Conservation (phyloP, 768 basidiomycete genomes). For the Pleurotus ostreatus region DNA sequence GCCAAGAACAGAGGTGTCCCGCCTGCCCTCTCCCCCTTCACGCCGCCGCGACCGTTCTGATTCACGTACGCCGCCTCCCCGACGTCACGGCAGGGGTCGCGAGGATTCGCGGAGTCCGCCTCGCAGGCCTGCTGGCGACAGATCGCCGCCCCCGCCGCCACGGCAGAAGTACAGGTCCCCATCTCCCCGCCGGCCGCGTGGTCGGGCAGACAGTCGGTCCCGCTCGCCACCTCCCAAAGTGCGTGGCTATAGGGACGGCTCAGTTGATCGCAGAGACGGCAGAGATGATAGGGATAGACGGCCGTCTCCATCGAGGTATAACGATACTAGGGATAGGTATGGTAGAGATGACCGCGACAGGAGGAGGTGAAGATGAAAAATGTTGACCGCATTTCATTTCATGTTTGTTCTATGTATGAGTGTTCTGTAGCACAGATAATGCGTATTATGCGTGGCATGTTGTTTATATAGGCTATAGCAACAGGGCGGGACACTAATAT, state of each 20-base stretch:
- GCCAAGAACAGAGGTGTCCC: slow-evolving; percentile 8
- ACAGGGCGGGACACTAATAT: too few relatives aligned
- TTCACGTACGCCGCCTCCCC: slow-evolving; percentile 22
- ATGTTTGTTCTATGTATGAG: too few relatives aligned
- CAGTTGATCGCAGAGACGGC: neutral
- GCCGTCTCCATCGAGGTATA: neutral
- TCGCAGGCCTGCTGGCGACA: neutral
- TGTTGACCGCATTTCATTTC: too few relatives aligned
- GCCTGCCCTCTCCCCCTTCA: slow-evolving; percentile 8
- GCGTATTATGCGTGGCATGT: too few relatives aligned
- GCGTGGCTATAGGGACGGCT: slow-evolving; percentile 10
- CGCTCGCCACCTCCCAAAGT: slow-evolving; percentile 15
- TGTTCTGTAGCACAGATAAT: too few relatives aligned
- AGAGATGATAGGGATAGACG: neutral
- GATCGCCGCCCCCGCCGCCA: neutral
- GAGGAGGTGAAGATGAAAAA: neutral
- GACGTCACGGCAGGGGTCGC: slow-evolving; percentile 19
- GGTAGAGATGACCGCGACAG: neutral
- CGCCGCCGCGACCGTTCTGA: slow-evolving; percentile 12
- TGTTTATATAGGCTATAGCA: too few relatives aligned
- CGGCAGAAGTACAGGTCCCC: neutral
- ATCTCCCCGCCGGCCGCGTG: slow-evolving; percentile 21
- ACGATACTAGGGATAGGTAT: slow-evolving; percentile 2
- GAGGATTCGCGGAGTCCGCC: slow-evolving; percentile 4
- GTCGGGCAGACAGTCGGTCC: slow-evolving; percentile 18